These are phyloP conservation scores for Monosporozyma servazzii DNA, from an alignment of 805 yeast genomes.

Conservation along the genomic window DNA sequence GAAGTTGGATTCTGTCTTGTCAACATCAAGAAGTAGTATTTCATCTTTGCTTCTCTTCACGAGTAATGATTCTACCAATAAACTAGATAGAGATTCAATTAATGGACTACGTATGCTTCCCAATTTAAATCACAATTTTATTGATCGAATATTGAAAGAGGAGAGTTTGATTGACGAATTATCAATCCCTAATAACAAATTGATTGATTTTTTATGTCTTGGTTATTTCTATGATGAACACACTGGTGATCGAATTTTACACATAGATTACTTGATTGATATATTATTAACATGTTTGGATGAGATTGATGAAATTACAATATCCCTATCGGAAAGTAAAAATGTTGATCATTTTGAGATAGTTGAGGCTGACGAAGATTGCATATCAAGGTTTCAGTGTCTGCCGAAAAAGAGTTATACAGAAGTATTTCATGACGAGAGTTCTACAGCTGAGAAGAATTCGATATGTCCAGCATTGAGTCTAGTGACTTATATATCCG, in stretches of 20 bases:
- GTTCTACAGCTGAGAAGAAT: neutral
- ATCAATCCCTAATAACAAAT: conserved; percentile 30
- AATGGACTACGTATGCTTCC: neutral
- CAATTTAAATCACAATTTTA: conserved; percentile 16
- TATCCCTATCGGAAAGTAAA: neutral
- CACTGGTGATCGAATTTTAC: conserved; percentile 13
- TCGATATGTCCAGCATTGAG: neutral
- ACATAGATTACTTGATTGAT: conserved; percentile 27
- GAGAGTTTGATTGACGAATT: conserved; percentile 31
- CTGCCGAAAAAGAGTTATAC: neutral
- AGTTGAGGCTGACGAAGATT: neutral
- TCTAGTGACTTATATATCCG: conserved; percentile 37
- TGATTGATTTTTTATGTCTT: conserved; percentile 42
- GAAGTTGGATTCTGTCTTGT: neutral
- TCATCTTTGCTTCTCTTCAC: conserved; percentile 1
- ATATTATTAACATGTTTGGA: conserved; percentile 21
- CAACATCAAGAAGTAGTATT: conserved; percentile 3
- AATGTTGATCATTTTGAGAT: neutral
- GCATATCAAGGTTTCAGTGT: neutral
- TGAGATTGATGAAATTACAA: conserved; percentile 9
- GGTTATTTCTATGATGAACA: conserved; percentile 30
- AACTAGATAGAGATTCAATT: neutral
- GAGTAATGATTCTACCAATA: neutral
- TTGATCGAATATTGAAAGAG: conserved; percentile 32
- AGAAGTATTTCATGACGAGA: neutral